These are phyloP conservation scores for Pavlovales sp. DNA, from an alignment of 208 protist species.

Conservation along the genomic window DNA sequence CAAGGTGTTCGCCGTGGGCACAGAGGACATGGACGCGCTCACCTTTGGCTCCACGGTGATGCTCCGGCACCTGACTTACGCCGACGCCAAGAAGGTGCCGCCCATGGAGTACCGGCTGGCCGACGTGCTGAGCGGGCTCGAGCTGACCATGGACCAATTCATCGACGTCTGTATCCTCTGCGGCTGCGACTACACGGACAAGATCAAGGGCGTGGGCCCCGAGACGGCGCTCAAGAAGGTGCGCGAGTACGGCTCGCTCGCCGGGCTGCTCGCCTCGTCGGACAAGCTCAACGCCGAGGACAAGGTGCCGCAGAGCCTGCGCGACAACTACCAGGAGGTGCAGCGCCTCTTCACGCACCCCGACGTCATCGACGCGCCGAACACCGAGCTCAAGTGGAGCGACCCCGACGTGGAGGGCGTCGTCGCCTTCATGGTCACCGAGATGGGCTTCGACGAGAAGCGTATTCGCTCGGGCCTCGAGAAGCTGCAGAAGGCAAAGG, in stretches of 20 bases:
- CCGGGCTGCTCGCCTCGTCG: neutral
- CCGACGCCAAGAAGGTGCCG: constrained; percentile 81
- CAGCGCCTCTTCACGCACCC: constrained; percentile 82
- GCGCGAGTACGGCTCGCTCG: constrained; percentile 9
- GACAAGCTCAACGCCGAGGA: neutral
- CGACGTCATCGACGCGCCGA: constrained; percentile 68
- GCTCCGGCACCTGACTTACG: constrained; percentile 87
- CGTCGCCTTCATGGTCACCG: constrained; percentile 89
- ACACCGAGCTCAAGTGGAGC: constrained; percentile 79
- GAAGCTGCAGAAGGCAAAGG: constrained; percentile 65
- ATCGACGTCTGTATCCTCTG: constrained; percentile 98
- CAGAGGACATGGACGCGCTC: constrained; percentile 99
- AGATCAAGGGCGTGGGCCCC: constrained; percentile 96
- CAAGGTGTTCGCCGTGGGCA: constrained; percentile 88
- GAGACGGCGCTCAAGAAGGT: constrained; percentile 89
- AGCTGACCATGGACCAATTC: constrained; percentile 87
- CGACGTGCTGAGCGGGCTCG: constrained; percentile 67
- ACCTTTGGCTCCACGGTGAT: constrained; percentile 93
- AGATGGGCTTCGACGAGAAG: constrained; percentile 91
- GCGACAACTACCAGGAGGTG: constrained; percentile 77
- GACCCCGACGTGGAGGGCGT: constrained; percentile 93
- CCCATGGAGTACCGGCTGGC: constrained; percentile 78
- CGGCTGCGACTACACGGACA: constrained; percentile 97
- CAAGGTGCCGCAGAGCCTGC: constrained; percentile 54
- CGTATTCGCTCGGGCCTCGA: constrained; percentile 61